Base-by-base conservation (phyloP, 2,329 filamentous ascomycete genomes). In the Leptoxyphium fumago region DNA sequence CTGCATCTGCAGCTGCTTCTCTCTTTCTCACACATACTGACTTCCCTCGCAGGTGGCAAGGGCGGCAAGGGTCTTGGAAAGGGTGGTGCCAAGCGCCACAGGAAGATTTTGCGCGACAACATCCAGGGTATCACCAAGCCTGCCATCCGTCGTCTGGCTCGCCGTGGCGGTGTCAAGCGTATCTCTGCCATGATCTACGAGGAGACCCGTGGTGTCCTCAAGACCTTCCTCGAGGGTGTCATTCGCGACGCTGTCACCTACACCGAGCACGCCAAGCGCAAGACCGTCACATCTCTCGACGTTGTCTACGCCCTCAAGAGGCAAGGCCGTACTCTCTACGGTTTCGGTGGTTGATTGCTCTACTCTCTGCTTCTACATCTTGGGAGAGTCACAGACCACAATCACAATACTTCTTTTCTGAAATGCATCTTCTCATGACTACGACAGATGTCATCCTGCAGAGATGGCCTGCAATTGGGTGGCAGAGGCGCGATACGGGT, bases 131-230 rank as follows among this genome's bases (percentile, higher is more conserved):
- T 95, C 66, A 95, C 88, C 64, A 95, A 95, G 84, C 88, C 88
- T 61, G 88, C 88, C 62, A 95, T 95, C 72, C 83, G 88, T 63
- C 88, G 88, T 93, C 87, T 95, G 67, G 88, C 88, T 55, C 88
- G 88, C 73, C 87, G 88, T 91, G 88, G 88, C 71, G 88, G 88
- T 88, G 88, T 95, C 78, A 95, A 95, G 85, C 88, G 88, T 94
- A 95, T 95, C 64, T 94, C 87, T 62, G 88, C 88, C 67, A 93
- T 84, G 81, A 85, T 85, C 72, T 85, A 85, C 73, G 81, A 84
- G 66, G 79, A 86, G 73, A 85, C 82, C 59, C 81, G 82, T 63
- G 80, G 80, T 75, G 82, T 85, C 60, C 74, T 86, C 60, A 85
- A 85, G 77, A 81, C 80, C 66, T 85, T 85, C 78, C 80, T 86